These are phyloP conservation scores for Plasmopara muralis DNA, from an alignment of 352 stramenopile genomes.

Conservation along the genomic window DNA sequence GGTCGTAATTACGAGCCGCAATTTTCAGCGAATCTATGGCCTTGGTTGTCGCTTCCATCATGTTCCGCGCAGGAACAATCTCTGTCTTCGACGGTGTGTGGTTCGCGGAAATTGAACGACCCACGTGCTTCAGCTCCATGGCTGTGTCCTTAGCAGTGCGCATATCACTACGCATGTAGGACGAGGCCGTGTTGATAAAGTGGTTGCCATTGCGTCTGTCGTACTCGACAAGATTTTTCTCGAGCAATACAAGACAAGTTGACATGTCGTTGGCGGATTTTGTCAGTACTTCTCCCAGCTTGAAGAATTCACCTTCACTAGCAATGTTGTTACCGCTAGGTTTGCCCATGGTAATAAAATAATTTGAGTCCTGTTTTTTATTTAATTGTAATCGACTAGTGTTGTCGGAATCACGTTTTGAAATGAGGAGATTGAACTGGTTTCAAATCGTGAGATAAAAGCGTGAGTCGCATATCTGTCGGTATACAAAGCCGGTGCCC, in stretches of 20 bases:
- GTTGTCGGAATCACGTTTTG: slow-evolving; percentile 14
- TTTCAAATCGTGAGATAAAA: background rate
- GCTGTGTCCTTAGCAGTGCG: slow-evolving; percentile 21
- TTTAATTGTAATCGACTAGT: background rate
- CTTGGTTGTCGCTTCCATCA: slow-evolving; percentile 16
- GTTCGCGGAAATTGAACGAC: slow-evolving; percentile 11
- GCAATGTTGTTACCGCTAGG: slow-evolving; percentile 9
- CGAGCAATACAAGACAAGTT: slow-evolving; percentile 18
- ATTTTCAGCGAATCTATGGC: slow-evolving; percentile 14
- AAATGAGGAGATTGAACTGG: slow-evolving; percentile 11
- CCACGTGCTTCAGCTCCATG: slow-evolving; percentile 21
- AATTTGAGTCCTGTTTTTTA: background rate
- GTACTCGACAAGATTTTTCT: slow-evolving; percentile 23
- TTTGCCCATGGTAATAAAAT: slow-evolving; percentile 14
- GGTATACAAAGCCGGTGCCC: too few species aligned
- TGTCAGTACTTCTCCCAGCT: slow-evolving; percentile 22
- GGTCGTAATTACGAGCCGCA: slow-evolving; percentile 24
- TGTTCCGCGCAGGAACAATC: slow-evolving; percentile 14
- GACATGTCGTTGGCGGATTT: slow-evolving; percentile 15
- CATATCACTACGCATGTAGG: slow-evolving; percentile 22
- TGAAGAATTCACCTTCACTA: slow-evolving; percentile 18
- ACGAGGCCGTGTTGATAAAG: slow-evolving; percentile 19
- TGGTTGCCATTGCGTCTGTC: slow-evolving; percentile 26
- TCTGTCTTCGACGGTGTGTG: slow-evolving; percentile 19
- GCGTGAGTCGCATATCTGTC: too few species aligned